These are phyloP conservation scores for Gracilaria domingensis DNA, from an alignment of 23 red algal species.

Conservation along the genomic window DNA sequence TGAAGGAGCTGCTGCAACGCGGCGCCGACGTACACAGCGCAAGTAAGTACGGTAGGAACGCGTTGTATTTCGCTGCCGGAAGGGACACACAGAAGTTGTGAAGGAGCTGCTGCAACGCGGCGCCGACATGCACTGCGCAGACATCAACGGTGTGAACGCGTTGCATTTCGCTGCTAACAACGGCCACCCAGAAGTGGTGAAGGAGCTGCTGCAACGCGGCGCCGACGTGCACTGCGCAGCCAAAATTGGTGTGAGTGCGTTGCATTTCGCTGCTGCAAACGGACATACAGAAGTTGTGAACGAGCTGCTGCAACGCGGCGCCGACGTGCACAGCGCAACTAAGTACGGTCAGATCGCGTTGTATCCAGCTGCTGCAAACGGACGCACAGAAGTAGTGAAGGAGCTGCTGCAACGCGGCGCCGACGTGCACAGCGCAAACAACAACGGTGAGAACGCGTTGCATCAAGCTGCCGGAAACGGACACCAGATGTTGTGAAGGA, in stretches of 20 bases:
- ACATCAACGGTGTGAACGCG: neutral
- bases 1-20: no score
- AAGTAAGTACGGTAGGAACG: no score
- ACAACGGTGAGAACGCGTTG: neutral
- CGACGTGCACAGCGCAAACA: neutral
- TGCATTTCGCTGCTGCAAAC: conserved; percentile 30
- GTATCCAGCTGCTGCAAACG: conserved; percentile 8
- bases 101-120: neutral
- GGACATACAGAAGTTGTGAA: neutral
- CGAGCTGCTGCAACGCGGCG: conserved; percentile 17
- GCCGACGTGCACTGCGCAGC: neutral
- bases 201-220: conserved; percentile 11
- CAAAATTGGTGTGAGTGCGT: neutral
- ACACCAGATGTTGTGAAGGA: neutral
- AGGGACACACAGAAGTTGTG: neutral
- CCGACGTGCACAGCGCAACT: no score
- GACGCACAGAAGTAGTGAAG: neutral
- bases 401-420: conserved; percentile 20
- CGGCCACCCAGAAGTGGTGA: neutral
- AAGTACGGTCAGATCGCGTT: neutral
- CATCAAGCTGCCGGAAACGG: conserved; percentile 20
- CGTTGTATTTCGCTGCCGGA: no score
- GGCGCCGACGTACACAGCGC: no score
- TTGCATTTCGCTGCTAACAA: conserved; percentile 23
- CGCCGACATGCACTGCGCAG: neutral